Evolutionary conservation across 1,139 yeast species (phyloP).

Genomic region (Hemisphaericaspora subhashii): DNA sequence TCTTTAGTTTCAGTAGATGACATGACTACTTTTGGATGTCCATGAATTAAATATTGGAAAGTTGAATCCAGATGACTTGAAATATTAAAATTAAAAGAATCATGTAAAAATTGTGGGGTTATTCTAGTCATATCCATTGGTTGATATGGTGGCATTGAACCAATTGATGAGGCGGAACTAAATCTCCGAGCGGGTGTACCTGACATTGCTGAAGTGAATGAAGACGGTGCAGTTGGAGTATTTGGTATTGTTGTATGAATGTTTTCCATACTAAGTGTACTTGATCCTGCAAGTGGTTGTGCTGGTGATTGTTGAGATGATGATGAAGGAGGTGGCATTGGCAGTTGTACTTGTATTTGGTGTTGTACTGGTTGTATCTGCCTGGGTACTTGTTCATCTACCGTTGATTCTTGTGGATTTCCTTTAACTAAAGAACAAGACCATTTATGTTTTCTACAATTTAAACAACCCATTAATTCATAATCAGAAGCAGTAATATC

Average conservation of each 20-base stretch:
- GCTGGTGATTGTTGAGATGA: no score
- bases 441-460: slow-evolving; percentile 24
- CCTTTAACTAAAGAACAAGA: slow-evolving; percentile 14
- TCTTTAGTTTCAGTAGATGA: slow-evolving; percentile 22
- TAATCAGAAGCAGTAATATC: slow-evolving; percentile 33
- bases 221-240: not conserved
- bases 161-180: slow-evolving; percentile 6
- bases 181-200: not conserved
- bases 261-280: not conserved
- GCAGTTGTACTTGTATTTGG: slow-evolving; percentile 3
- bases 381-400: not conserved
- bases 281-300: not conserved
- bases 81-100: slow-evolving; percentile 27
- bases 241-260: not conserved
- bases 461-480: slow-evolving; percentile 38
- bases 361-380: not conserved
- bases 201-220: not conserved
- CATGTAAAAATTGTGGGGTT: slow-evolving; percentile 25
- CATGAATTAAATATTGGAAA: slow-evolving; percentile 26
- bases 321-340: slow-evolving; percentile 1
- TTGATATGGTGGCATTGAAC: slow-evolving; percentile 3
- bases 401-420: not conserved
- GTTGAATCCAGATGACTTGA: slow-evolving; percentile 20
- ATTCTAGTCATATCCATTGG: slow-evolving; percentile 14
- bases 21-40: slow-evolving; percentile 30